Conservation (phyloP, 257 asterid species). For the Mentha longifolia region DNA sequence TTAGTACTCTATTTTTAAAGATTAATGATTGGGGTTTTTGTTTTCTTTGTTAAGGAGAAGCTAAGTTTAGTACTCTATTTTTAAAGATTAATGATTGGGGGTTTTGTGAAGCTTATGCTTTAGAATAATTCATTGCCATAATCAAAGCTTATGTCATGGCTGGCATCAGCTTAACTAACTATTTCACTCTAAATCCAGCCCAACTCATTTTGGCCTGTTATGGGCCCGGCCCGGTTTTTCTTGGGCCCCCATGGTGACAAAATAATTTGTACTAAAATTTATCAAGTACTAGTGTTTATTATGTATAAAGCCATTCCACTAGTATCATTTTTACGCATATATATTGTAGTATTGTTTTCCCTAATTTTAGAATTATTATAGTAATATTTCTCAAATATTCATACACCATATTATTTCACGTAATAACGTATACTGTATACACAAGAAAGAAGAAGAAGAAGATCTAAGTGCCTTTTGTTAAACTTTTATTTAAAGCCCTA, state of each 20-base stretch:
- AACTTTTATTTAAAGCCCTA: too few species aligned
- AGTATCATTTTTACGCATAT: too few species aligned
- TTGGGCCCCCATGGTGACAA: neutral
- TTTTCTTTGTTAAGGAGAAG: neutral
- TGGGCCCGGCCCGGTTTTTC: neutral
- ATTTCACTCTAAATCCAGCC: neutral
- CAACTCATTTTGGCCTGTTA: neutral
- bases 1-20: neutral
- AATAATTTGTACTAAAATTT: too few species aligned
- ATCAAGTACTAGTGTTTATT: too few species aligned
- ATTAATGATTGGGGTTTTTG: neutral
- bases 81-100: neutral
- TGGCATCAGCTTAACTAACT: conserved; percentile 9
- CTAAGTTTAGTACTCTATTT: neutral
- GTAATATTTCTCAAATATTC: too few species aligned
- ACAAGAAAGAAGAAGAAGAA: too few species aligned
- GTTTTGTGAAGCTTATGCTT: neutral
- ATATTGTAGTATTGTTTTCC: too few species aligned
- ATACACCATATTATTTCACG: too few species aligned
- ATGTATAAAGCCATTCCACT: too few species aligned
- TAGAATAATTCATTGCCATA: neutral
- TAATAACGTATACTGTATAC: too few species aligned
- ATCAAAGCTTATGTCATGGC: conserved; percentile 1
- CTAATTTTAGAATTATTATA: too few species aligned
- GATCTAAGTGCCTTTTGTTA: too few species aligned